Percentiles rank a stretch among this genome's conserved stretches.
phyloP scores from a whole-genome alignment of 352 stramenopile genomes.

The Pythium periplocum region DNA sequence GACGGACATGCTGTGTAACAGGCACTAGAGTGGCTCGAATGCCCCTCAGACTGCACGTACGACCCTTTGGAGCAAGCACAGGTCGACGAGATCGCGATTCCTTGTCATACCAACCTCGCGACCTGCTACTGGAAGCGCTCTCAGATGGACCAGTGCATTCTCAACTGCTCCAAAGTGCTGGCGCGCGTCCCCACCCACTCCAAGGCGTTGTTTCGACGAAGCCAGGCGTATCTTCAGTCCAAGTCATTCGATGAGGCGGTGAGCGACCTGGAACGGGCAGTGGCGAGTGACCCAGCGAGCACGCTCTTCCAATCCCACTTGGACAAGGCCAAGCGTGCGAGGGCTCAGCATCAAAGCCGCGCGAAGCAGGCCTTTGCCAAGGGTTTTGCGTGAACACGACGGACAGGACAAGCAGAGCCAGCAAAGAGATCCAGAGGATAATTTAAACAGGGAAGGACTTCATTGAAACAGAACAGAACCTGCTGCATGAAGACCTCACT shows the following conservation, averaged over 20 bases:
- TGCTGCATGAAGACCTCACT: no score
- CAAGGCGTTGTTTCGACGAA: slow-evolving; percentile 64
- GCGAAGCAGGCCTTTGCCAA: slow-evolving; percentile 15
- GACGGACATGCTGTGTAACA: slow-evolving; percentile 6
- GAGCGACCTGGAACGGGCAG: slow-evolving; percentile 34
- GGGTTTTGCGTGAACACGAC: slow-evolving; percentile 5
- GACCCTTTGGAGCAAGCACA: slow-evolving; percentile 25
- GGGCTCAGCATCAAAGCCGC: slow-evolving; percentile 11
- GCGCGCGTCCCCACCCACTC: slow-evolving; percentile 33
- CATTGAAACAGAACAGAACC: no score
- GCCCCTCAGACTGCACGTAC: slow-evolving; percentile 35
- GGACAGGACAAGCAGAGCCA: no score
- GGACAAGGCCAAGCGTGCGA: slow-evolving; percentile 10
- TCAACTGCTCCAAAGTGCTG: slow-evolving; percentile 43
- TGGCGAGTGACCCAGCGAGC: slow-evolving; percentile 34
- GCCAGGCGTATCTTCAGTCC: slow-evolving; percentile 43
- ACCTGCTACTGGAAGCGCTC: slow-evolving; percentile 51
- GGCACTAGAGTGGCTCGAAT: slow-evolving; percentile 52
- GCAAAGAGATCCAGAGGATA: no score
- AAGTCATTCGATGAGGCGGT: slow-evolving; percentile 60
- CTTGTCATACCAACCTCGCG: slow-evolving; percentile 58
- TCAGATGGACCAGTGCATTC: slow-evolving; percentile 34
- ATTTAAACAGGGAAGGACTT: no score
- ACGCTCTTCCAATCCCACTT: slow-evolving; percentile 20
- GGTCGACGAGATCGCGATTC: slow-evolving; percentile 29